Percentiles rank a stretch among this genome's conserved stretches.
phyloP scores from a whole-genome alignment of 2,329 filamentous ascomycete genomes.

The Emydomyces testavorans region DNA sequence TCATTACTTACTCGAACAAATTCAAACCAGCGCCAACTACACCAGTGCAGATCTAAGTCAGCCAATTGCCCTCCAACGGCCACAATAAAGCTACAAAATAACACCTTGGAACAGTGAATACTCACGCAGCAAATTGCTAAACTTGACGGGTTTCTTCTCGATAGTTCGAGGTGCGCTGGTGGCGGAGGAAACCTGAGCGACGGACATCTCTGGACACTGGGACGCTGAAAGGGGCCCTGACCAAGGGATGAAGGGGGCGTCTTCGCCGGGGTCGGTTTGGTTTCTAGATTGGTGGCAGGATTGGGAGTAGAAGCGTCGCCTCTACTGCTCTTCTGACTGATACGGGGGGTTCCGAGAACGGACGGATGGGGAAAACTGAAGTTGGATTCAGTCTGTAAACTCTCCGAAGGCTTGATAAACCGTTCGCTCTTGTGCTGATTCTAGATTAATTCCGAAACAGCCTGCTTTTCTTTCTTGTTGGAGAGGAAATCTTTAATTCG shows the following conservation, averaged over 20 bases:
- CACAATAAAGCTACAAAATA: not conserved
- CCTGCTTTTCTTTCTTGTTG: no score
- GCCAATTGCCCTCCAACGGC: not conserved
- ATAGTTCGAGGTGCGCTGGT: conserved; percentile 42
- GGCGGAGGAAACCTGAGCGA: conserved; percentile 19
- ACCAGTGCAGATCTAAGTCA: conserved; percentile 14
- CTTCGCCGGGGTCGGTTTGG: conserved; percentile 8
- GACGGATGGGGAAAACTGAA: no score
- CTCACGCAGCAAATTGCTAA: conserved; percentile 84
- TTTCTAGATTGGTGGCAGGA: not conserved
- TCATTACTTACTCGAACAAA: conserved; percentile 63
- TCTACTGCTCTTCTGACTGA: not conserved
- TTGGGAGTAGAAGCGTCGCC: conserved; percentile 8
- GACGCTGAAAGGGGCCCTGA: conserved; percentile 69
- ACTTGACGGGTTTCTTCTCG: conserved; percentile 99
- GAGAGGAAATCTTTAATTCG: conserved; percentile 1
- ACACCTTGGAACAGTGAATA: no score
- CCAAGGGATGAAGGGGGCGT: conserved; percentile 60
- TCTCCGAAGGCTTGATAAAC: no score
- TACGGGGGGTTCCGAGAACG: not conserved
- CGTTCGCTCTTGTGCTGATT: no score
- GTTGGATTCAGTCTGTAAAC: no score
- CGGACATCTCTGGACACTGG: conserved; percentile 47
- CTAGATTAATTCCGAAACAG: not conserved
- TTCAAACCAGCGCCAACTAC: conserved; percentile 79